Base-by-base conservation (phyloP, 2,329 filamentous ascomycete species). In the Fusarium nygamai region DNA sequence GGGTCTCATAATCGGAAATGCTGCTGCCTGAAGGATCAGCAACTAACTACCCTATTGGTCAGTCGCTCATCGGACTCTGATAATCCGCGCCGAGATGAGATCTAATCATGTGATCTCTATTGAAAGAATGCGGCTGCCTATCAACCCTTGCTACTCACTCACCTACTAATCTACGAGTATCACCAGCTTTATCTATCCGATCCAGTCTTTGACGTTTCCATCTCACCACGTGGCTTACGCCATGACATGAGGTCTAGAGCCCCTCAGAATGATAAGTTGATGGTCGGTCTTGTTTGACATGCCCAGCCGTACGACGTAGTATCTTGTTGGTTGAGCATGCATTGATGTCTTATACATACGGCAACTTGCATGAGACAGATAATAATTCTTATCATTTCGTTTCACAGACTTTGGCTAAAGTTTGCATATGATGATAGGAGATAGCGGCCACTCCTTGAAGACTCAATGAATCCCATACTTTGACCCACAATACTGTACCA, bases 1-100 rank as follows among this genome's bases (percentile, higher is more conserved):
- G 70, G 68, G 66, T 61, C 69, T 73, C 62, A 63, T 19, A 46
- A 67, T 69, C 53, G 61, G 63, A 63, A 77, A 78, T 71, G 74
- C 75, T 79, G 76, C 77, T 79, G 77, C 77, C 77, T 78, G 73
- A 74, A 71, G n/a, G 64, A 73, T 71, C 57, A 65, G 34, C 64
- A n/a, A n/a, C n/a, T n/a, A 39, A 24, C 9, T 7, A 10, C 44
- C 33, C 66, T 14, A 78, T 77, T 78, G 76, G 76, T 39, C 13
- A 5, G 3, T 3, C 10, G 36, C 4, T 1, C 3, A 20, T 12
- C 36, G 36, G 36, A 38, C 10, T 12, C 6, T 20, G 6, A 38
- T 38, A 38, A 38, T 53, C 57, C 57, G 46, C 12, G 16, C 46
- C 39, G 39, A 16, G 9, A 33, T 24, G 8, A 12, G n/a, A 34